phyloP scores from a whole-genome alignment of 441 rosid species.

The Syzygium syzygioides region DNA sequence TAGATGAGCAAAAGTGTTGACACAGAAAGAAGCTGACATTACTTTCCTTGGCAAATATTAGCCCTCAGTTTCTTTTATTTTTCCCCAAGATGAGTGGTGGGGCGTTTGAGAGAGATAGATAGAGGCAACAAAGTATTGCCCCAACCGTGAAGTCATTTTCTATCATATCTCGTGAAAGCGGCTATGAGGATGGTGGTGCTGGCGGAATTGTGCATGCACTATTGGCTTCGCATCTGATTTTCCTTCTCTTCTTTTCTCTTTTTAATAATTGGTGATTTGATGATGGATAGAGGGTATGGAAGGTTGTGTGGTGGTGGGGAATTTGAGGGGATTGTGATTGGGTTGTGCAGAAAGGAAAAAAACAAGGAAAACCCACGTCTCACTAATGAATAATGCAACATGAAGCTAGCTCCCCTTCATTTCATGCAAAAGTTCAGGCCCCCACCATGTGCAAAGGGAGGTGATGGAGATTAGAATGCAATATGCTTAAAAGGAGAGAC shows the following conservation, averaged over 20 bases:
- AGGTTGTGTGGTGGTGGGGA: conserved; percentile 11
- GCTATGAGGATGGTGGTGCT: background rate
- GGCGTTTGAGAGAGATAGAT: background rate
- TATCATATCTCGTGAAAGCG: background rate
- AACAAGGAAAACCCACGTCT: background rate
- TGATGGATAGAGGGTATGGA: background rate
- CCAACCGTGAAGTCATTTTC: background rate
- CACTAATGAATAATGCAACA: background rate
- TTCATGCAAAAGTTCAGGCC: conserved; percentile 7
- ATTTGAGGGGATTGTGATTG: conserved; percentile 6
- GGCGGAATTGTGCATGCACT: background rate
- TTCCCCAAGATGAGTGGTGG: background rate
- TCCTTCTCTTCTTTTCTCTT: background rate
- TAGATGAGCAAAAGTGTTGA: background rate
- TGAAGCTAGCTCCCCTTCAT: background rate
- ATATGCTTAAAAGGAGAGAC: background rate
- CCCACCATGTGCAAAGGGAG: conserved; percentile 32
- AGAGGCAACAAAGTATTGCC: background rate
- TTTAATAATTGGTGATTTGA: background rate
- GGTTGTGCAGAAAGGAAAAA: background rate
- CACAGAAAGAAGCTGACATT: background rate
- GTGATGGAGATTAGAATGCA: background rate
- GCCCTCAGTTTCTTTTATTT: background rate
- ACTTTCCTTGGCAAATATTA: background rate
- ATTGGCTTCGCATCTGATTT: background rate